Percentiles rank a stretch among this genome's conserved stretches.
Conservation (phyloP, 164 flowering plant genomes). For the Vitis riparia region DNA sequence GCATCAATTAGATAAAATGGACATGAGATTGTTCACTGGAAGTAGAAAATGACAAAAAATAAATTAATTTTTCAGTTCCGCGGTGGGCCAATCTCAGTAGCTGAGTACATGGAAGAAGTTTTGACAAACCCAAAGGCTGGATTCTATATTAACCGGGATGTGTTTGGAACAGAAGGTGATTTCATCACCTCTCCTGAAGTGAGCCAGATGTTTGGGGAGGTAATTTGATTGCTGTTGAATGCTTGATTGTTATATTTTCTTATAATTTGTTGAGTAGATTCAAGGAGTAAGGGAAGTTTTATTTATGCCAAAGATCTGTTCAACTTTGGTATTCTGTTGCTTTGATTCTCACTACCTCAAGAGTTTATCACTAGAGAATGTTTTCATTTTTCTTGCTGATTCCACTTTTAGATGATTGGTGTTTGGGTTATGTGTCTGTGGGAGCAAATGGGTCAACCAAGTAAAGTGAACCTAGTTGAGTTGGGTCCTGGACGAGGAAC, state of each 20-base stretch:
- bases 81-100: conserved; percentile 91
- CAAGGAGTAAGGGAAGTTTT: too few species aligned
- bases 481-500: conserved; percentile 99
- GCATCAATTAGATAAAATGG: background rate
- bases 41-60: background rate
- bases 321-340: too few species aligned
- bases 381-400: background rate
- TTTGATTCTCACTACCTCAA: background rate
- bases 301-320: too few species aligned
- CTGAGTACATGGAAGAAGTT: conserved; percentile 98
- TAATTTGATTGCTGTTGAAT: conserved; percentile 14
- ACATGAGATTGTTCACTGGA: conserved; percentile 1
- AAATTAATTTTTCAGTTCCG: conserved; percentile 56
- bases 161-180: conserved; percentile 92
- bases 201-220: conserved; percentile 99
- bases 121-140: conserved; percentile 92
- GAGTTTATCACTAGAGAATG: background rate
- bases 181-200: conserved; percentile 99
- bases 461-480: conserved; percentile 75
- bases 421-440: conserved; percentile 95
- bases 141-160: conserved; percentile 86
- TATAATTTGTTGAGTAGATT: background rate
- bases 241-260: background rate
- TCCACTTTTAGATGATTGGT: conserved; percentile 70
- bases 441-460: conserved; percentile 98